Conservation (phyloP, 2,329 filamentous ascomycete species). For the Alternaria sp. region DNA sequence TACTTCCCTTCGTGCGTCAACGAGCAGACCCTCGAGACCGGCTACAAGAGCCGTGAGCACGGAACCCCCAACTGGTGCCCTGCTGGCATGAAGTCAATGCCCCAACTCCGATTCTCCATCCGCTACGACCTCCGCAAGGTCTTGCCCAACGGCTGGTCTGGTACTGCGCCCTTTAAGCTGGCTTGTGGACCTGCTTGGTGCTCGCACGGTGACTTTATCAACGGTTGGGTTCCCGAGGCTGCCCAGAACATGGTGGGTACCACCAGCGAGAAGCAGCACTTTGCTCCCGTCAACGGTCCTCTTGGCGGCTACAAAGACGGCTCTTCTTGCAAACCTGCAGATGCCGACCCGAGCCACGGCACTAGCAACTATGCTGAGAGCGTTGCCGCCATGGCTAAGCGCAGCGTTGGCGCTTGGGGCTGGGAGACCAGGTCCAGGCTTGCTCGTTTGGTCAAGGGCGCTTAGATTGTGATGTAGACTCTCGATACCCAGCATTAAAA, state of each 20-base stretch:
- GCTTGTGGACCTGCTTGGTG: slow-evolving; percentile 54
- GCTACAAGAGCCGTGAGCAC: slow-evolving; percentile 46
- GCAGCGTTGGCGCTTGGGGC: slow-evolving; percentile 25
- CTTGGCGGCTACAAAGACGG: slow-evolving; percentile 45
- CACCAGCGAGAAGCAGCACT: slow-evolving; percentile 49
- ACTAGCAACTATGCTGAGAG: slow-evolving; percentile 56
- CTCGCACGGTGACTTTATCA: slow-evolving; percentile 60
- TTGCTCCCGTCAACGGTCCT: slow-evolving; percentile 48
- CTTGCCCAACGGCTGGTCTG: slow-evolving; percentile 57
- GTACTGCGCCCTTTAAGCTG: slow-evolving; percentile 56
- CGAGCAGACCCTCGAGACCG: slow-evolving; percentile 44
- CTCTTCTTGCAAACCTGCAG: slow-evolving; percentile 49
- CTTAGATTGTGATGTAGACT: neutral
- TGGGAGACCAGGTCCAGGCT: slow-evolving; percentile 31
- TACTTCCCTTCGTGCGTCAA: slow-evolving; percentile 59
- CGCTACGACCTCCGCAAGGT: slow-evolving; percentile 58
- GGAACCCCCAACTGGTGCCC: slow-evolving; percentile 53
- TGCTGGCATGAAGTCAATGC: slow-evolving; percentile 57
- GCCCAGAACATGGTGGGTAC: slow-evolving; percentile 55
- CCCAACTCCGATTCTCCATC: slow-evolving; percentile 59
- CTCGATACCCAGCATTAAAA: neutral
- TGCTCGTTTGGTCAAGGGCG: slow-evolving; percentile 14
- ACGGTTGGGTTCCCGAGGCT: slow-evolving; percentile 56
- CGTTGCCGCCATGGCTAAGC: slow-evolving; percentile 38
- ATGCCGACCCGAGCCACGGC: slow-evolving; percentile 55